Evolutionary conservation across 768 basidiomycete genomes (phyloP), one percentile per base, ranked within the genome.

Genomic region (Mycena haematopus): DNA sequence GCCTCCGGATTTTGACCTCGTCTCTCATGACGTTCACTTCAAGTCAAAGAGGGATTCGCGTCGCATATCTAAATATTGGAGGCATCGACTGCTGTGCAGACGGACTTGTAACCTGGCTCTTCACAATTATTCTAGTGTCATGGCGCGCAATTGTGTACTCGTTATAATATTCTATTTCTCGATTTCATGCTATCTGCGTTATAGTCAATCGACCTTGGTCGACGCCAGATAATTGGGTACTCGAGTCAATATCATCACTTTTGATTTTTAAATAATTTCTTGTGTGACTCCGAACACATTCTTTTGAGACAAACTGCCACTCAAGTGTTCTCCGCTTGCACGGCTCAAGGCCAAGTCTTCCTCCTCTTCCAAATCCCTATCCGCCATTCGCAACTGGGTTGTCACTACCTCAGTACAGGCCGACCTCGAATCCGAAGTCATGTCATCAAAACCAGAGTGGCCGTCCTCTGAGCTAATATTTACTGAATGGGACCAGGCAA

Each of bases 1-100:
- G 49, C 74, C 76, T 0, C 68, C 70, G 6, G 77, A 75, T 31
- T 79, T 78, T 56, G 68, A 67, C 29, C 54, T 67, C n/a, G 68
- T 73, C 17, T 60, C 68, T 6, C 65, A 38, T 25, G 62, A 56
- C 36, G 40, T 14, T 51, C 38, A 22, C 27, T 21, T 15, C 15
- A 65, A 54, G 24, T 56, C 56, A 2, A 62, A 46, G 52, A 29
- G 63, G n/a, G 63, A 59, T 35, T 59, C 57, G 31, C 58, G 63
- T 19, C 46, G 63, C 13, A n/a, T 22, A 42, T 52, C 63, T 17
- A 60, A 60, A 56, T 44, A 51, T 46, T 38, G 29, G 57, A 55
- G 13, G 45, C 56, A 7, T 6, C 47, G 27, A 19, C 11, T n/a
- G 49, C 33, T 35, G 31, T 22, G 33, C n/a, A 11, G 33, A 22